phyloP scores from a whole-genome alignment of 805 yeast genomes.

The Zygotorulaspora danielsina region DNA sequence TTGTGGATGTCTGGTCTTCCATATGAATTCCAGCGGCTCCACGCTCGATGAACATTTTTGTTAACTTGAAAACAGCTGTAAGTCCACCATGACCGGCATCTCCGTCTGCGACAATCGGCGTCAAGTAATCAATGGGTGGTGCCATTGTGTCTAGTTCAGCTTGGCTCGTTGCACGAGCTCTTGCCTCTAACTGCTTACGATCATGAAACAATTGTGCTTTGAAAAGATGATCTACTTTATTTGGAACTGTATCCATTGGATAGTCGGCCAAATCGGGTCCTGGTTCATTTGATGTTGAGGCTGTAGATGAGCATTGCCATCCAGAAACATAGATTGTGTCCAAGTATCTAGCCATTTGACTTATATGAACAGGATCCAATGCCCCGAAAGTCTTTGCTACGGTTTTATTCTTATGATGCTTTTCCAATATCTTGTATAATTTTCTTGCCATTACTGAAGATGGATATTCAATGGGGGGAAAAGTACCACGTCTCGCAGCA shows the following conservation, averaged over 20 bases:
- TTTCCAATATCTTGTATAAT: conserved; percentile 60
- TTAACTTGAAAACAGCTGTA: conserved; percentile 91
- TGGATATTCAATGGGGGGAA: conserved; percentile 63
- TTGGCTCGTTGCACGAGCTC: conserved; percentile 52
- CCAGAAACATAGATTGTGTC: conserved; percentile 94
- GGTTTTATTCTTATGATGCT: conserved; percentile 50
- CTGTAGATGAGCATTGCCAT: conserved; percentile 98
- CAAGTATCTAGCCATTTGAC: conserved; percentile 94
- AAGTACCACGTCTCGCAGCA: conserved; percentile 79
- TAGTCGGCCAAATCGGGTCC: conserved; percentile 98
- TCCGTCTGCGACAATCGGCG: conserved; percentile 96
- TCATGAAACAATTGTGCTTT: conserved; percentile 97
- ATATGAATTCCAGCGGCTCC: conserved; percentile 99
- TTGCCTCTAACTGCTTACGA: conserved; percentile 88
- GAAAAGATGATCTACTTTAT: conserved; percentile 94
- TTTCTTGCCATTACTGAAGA: conserved; percentile 79
- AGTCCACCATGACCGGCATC: conserved; percentile 99
- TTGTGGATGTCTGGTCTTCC: conserved; percentile 98
- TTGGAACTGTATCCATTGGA: conserved; percentile 98
- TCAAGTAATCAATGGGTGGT: conserved; percentile 76
- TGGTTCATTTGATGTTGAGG: conserved; percentile 95
- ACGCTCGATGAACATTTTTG: conserved; percentile 92
- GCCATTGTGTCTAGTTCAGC: conserved; percentile 63
- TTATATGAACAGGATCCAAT: conserved; percentile 88
- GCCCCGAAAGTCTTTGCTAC: conserved; percentile 91